Conservation (phyloP, 2,329 filamentous ascomycete genomes). For the Botrytis medusae region DNA sequence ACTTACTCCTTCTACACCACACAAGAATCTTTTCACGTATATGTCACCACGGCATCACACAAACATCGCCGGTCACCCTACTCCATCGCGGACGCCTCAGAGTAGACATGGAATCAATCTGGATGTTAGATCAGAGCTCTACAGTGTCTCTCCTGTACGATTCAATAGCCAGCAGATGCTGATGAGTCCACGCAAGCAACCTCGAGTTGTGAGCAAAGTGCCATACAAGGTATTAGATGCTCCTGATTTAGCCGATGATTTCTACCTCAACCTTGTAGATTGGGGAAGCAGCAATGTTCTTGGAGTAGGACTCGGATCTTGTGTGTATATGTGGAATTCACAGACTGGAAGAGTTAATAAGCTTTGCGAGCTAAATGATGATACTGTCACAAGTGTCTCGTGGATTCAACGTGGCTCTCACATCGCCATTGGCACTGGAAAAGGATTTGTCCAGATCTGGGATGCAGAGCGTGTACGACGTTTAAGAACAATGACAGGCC, state of each 20-base stretch:
- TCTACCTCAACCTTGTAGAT: constrained; percentile 95
- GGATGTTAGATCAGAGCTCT: constrained; percentile 87
- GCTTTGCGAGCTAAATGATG: constrained; percentile 87
- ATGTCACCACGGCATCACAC: constrained; percentile 70
- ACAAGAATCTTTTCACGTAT: constrained; percentile 96
- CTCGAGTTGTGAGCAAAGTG: constrained; percentile 89
- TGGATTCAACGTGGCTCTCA: constrained; percentile 99
- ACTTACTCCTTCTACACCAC: constrained; percentile 88
- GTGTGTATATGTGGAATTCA: constrained; percentile 98
- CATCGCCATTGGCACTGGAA: constrained; percentile 90
- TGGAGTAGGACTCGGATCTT: constrained; percentile 86
- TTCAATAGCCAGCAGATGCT: constrained; percentile 93
- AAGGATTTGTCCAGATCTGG: constrained; percentile 96
- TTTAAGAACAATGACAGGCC: constrained; percentile 93
- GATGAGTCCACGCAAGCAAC: constrained; percentile 83
- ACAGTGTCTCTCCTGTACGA: constrained; percentile 91
- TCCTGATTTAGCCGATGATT: constrained; percentile 93
- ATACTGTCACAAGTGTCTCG: constrained; percentile 92
- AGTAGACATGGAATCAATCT: constrained; percentile 85
- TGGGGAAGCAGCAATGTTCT: constrained; percentile 96
- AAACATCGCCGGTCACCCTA: constrained; percentile 75
- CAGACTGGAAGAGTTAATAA: constrained; percentile 88
- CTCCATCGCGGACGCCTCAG: constrained; percentile 84
- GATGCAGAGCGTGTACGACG: constrained; percentile 85
- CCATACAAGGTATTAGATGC: constrained; percentile 98